Evolutionary conservation across 805 yeast genomes (phyloP).

Genomic region (Lipomyces yamanashiensis): DNA sequence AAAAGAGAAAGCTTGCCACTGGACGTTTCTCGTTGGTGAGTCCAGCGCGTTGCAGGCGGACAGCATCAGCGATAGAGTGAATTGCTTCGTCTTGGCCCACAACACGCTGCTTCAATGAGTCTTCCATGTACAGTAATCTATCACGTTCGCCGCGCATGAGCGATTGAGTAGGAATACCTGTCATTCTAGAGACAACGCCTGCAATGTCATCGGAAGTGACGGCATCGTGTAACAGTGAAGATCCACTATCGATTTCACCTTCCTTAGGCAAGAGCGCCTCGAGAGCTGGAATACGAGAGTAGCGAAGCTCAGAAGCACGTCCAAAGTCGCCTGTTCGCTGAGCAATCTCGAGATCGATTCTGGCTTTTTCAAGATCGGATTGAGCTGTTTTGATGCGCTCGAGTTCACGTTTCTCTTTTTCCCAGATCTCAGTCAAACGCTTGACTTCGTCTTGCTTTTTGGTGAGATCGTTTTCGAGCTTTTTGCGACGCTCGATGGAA

Average conservation of each 20-base stretch:
- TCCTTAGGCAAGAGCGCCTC: conserved; percentile 63
- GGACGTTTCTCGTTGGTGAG: conserved; percentile 93
- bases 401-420: conserved; percentile 73
- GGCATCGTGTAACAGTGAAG: conserved; percentile 75
- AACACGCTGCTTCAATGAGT: conserved; percentile 72
- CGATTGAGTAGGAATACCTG: conserved; percentile 92
- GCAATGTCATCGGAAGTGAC: conserved; percentile 96
- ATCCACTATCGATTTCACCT: conserved; percentile 44
- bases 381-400: conserved; percentile 80
- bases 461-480: conserved; percentile 69
- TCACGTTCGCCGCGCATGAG: conserved; percentile 95
- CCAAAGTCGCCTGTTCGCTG: conserved; percentile 87
- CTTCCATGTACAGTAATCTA: conserved; percentile 85
- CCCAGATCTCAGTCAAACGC: conserved; percentile 85
- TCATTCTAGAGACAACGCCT: conserved; percentile 86
- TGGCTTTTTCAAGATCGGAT: conserved; percentile 81
- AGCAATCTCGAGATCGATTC: conserved; percentile 76
- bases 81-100: conserved; percentile 97
- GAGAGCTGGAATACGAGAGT: conserved; percentile 80
- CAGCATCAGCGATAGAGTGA: conserved; percentile 87
- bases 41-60: conserved; percentile 94
- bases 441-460: conserved; percentile 66
- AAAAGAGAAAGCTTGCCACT: conserved; percentile 92
- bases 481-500: conserved; percentile 76
- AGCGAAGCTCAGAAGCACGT: conserved; percentile 86